phyloP scores from a whole-genome alignment of 768 basidiomycete genomes.

The Saitozyma sp. region DNA sequence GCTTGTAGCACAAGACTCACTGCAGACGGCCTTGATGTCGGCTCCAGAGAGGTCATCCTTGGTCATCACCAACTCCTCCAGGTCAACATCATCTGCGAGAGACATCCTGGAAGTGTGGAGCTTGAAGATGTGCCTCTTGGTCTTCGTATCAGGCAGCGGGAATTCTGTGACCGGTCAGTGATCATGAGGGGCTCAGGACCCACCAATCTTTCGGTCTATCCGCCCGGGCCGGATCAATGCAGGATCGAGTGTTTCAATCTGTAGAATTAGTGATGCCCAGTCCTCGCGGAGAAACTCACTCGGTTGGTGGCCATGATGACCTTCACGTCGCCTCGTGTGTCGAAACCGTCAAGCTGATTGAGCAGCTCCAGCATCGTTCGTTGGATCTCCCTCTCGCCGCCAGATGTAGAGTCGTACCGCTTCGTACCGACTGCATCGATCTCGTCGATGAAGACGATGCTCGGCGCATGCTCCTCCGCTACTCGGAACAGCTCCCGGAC shows the following conservation, averaged over 20 bases:
- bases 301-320: conserved; percentile 99
- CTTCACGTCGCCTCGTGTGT: conserved; percentile 98
- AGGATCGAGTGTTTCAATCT: conserved; percentile 94
- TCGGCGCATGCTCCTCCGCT: conserved; percentile 95
- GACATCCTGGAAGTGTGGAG: conserved; percentile 96
- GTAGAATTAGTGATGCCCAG: background rate
- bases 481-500: conserved; percentile 96
- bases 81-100: conserved; percentile 72
- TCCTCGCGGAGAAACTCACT: conserved; percentile 22
- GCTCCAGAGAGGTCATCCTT: conserved; percentile 97
- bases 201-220: conserved; percentile 93
- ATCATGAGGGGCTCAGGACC: conserved; percentile 10
- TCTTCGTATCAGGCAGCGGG: conserved; percentile 94
- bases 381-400: conserved; percentile 98
- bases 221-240: conserved; percentile 97
- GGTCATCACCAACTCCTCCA: conserved; percentile 91
- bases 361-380: conserved; percentile 98
- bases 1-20: conserved; percentile 33
- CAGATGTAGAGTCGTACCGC: conserved; percentile 98
- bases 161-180: conserved; percentile 37
- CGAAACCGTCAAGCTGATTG: conserved; percentile 99
- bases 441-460: conserved; percentile 99
- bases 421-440: conserved; percentile 99
- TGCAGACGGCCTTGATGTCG: conserved; percentile 96
- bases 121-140: conserved; percentile 94